A percentile compares a stretch with the other conserved stretches of the same genome.
Evolutionary conservation across 352 stramenopile species (phyloP).

Genomic region (Phytophthora multivora): DNA sequence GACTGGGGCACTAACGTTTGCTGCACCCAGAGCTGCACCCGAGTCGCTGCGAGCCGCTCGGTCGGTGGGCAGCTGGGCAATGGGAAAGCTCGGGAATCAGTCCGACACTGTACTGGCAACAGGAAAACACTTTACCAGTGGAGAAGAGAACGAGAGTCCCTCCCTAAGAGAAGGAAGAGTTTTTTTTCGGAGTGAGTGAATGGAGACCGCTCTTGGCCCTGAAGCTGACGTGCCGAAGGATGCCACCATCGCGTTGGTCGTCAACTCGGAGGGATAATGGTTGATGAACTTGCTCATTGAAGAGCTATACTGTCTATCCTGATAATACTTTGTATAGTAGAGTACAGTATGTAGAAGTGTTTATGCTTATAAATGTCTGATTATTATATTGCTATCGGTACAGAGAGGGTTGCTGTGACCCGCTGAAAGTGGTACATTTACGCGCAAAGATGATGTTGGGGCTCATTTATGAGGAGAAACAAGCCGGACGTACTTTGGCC

Average conservation of each 20-base stretch:
- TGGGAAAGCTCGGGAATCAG: constrained; percentile 21
- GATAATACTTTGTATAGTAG: neutral
- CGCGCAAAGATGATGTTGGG: constrained; percentile 2
- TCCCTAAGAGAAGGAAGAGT: no score
- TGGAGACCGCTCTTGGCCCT: constrained; percentile 3
- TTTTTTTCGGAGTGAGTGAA: constrained; percentile 5
- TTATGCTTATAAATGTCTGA: no score
- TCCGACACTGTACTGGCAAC: neutral
- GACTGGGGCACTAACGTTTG: constrained; percentile 19
- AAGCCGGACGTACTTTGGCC: constrained; percentile 6
- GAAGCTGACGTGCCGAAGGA: constrained; percentile 15
- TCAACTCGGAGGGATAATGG: constrained; percentile 21
- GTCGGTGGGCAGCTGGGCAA: constrained; percentile 15
- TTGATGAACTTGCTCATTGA: constrained; percentile 5
- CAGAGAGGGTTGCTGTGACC: neutral
- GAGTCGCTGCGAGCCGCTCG: constrained; percentile 13
- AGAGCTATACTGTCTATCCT: neutral
- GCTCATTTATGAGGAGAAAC: constrained; percentile 35
- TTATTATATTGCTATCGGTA: neutral
- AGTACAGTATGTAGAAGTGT: no score
- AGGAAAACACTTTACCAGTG: neutral
- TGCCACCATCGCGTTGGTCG: constrained; percentile 18
- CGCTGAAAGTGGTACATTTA: constrained; percentile 26
- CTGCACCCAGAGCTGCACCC: constrained; percentile 25
- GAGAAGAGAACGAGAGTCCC: neutral